Conservation (phyloP, 2,329 filamentous ascomycete species). For the Ceratocystis alfenasii region DNA sequence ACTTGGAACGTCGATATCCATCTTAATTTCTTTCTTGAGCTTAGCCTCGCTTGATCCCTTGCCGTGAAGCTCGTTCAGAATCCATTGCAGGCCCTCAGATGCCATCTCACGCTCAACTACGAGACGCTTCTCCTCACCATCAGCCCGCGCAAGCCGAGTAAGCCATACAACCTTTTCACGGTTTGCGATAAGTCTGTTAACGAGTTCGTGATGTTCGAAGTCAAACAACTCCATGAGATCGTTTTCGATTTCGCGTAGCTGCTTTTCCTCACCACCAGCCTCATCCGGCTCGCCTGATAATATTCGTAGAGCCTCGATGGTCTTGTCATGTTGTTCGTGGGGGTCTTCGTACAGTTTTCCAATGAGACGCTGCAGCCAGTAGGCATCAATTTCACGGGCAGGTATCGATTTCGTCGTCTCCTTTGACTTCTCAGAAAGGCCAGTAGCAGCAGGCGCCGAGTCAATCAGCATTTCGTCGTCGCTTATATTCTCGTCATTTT, state of each 20-base stretch:
- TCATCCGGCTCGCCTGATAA: conserved; percentile 63
- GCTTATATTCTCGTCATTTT: conserved; percentile 31
- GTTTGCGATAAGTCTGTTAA: conserved; percentile 82
- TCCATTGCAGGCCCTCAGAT: conserved; percentile 72
- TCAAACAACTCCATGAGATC: conserved; percentile 98
- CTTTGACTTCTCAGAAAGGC: conserved; percentile 32
- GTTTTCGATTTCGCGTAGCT: conserved; percentile 88
- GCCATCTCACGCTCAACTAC: conserved; percentile 83
- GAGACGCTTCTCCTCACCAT: conserved; percentile 62
- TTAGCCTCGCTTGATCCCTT: conserved; percentile 50
- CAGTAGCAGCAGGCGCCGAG: conserved; percentile 38
- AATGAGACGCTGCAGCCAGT: conserved; percentile 91
- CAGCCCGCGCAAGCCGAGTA: conserved; percentile 71
- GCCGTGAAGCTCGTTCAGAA: conserved; percentile 77
- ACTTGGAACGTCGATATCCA: conserved; percentile 73
- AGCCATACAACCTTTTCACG: conserved; percentile 93
- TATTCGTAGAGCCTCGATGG: conserved; percentile 68
- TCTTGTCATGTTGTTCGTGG: conserved; percentile 88
- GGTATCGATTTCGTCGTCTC: conserved; percentile 54
- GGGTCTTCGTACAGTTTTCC: conserved; percentile 80
- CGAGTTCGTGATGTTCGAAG: conserved; percentile 88
- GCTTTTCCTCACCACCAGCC: conserved; percentile 64
- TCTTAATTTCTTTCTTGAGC: conserved; percentile 74
- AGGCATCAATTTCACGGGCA: conserved; percentile 87
- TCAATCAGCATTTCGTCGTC: conserved; percentile 80